These are phyloP conservation scores for Primulina eburnea DNA, from an alignment of 257 asterid genomes.

Conservation along the genomic window DNA sequence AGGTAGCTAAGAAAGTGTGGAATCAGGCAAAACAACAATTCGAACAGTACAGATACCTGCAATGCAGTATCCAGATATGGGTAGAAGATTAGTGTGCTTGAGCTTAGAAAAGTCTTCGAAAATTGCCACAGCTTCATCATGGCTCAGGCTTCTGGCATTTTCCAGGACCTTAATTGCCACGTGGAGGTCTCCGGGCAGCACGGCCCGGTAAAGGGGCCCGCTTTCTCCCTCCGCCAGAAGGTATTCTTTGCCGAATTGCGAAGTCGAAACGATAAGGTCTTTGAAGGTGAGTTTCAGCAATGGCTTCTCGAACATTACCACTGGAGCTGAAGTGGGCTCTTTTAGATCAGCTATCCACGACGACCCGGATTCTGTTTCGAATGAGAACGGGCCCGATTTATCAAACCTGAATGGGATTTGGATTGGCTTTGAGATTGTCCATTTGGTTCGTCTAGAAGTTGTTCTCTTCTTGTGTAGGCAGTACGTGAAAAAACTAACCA, in stretches of 20 bases:
- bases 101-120: slow-evolving; percentile 70
- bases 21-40: not conserved
- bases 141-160: slow-evolving; percentile 49
- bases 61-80: slow-evolving; percentile 82
- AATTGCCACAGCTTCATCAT: slow-evolving; percentile 63
- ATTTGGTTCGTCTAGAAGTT: slow-evolving; percentile 46
- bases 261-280: slow-evolving; percentile 84
- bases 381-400: slow-evolving; percentile 86
- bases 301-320: slow-evolving; percentile 95
- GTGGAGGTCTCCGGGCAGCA: slow-evolving; percentile 89
- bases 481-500: slow-evolving; percentile 15
- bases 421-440: slow-evolving; percentile 82
- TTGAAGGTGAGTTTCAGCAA: slow-evolving; percentile 86
- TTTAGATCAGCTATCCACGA: slow-evolving; percentile 89
- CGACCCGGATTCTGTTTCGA: slow-evolving; percentile 91
- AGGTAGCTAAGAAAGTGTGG: slow-evolving; percentile 21
- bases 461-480: slow-evolving; percentile 53
- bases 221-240: slow-evolving; percentile 77
- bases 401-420: slow-evolving; percentile 64
- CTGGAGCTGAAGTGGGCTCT: slow-evolving; percentile 87
- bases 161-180: slow-evolving; percentile 92
- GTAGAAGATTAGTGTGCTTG: slow-evolving; percentile 76
- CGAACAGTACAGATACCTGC: slow-evolving; percentile 51
- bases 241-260: slow-evolving; percentile 89
- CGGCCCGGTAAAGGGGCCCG: slow-evolving; percentile 92